Conservation (phyloP, 306 rosid species). For the Benincasa hispida region DNA sequence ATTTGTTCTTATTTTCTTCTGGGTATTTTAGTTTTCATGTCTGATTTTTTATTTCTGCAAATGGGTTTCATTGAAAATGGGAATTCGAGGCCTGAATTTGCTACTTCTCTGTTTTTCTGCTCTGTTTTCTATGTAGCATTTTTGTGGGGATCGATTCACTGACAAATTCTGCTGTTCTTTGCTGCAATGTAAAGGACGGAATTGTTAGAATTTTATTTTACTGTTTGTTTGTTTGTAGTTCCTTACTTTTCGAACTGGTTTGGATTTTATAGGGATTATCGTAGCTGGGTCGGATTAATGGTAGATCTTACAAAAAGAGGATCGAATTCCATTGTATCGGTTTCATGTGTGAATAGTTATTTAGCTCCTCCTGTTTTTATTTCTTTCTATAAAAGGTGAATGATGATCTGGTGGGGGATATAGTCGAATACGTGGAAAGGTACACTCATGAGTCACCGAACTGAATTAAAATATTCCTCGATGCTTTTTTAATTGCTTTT, state of each 20-base stretch:
- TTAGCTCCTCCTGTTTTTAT: background rate
- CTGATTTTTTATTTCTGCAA: constrained; percentile 12
- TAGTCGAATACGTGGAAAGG: constrained; percentile 8
- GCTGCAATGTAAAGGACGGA: background rate
- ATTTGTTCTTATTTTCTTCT: constrained; percentile 1
- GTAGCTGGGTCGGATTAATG: background rate
- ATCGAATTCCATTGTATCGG: background rate
- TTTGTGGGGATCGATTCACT: background rate
- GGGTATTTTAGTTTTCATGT: background rate
- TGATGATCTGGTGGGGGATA: constrained; percentile 6
- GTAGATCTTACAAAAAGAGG: background rate
- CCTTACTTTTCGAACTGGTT: background rate
- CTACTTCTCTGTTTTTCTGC: background rate
- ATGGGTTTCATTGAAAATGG: constrained; percentile 7
- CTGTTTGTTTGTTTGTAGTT: background rate
- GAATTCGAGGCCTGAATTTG: background rate
- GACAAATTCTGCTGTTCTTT: background rate
- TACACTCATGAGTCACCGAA: constrained; percentile 7
- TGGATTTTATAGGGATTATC: background rate
- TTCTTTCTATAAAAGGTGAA: background rate
- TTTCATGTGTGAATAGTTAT: constrained; percentile 5
- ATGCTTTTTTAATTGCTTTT: background rate
- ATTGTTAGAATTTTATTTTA: background rate
- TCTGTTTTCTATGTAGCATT: background rate
- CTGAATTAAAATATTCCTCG: background rate